A percentile compares a stretch with the other conserved stretches of the same genome.
These are phyloP conservation scores for Leishmania guyanensis DNA, from an alignment of 208 protist species.

Conservation along the genomic window DNA sequence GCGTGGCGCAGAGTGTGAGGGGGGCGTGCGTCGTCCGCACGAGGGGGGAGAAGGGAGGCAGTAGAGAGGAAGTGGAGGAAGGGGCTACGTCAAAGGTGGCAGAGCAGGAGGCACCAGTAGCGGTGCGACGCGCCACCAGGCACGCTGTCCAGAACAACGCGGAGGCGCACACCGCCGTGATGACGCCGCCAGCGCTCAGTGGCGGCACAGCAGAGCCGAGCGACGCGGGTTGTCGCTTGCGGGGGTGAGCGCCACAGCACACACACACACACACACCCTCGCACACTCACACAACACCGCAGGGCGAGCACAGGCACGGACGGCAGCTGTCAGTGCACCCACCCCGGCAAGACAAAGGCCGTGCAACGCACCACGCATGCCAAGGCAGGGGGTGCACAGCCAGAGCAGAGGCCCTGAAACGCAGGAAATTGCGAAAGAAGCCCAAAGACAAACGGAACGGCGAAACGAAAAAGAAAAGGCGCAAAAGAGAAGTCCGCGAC, in stretches of 20 bases:
- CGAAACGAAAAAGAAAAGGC: background rate
- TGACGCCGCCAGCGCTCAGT: too few relatives aligned
- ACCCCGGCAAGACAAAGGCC: background rate
- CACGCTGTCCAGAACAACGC: too few relatives aligned
- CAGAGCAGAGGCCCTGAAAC: background rate
- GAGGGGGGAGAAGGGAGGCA: background rate
- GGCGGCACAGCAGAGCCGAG: too few relatives aligned
- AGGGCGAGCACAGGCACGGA: slow-evolving; percentile 1
- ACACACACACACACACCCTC: too few relatives aligned
- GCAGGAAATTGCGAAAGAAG: background rate
- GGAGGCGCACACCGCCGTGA: too few relatives aligned
- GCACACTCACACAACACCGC: background rate
- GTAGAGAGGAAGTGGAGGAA: background rate
- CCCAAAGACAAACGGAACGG: background rate
- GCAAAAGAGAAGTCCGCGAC: background rate
- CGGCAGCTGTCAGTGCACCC: background rate
- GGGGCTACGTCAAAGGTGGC: too few relatives aligned
- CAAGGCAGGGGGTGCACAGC: background rate
- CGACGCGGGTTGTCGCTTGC: too few relatives aligned
- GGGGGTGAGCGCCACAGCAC: too few relatives aligned
- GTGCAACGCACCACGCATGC: background rate
- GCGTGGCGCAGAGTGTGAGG: too few relatives aligned
- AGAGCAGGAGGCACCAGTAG: too few relatives aligned
- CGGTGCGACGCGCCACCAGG: too few relatives aligned
- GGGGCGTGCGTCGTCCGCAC: too few relatives aligned